Base-by-base conservation (phyloP, 345 rosid genomes). In the Clarkia xantiana region DNA sequence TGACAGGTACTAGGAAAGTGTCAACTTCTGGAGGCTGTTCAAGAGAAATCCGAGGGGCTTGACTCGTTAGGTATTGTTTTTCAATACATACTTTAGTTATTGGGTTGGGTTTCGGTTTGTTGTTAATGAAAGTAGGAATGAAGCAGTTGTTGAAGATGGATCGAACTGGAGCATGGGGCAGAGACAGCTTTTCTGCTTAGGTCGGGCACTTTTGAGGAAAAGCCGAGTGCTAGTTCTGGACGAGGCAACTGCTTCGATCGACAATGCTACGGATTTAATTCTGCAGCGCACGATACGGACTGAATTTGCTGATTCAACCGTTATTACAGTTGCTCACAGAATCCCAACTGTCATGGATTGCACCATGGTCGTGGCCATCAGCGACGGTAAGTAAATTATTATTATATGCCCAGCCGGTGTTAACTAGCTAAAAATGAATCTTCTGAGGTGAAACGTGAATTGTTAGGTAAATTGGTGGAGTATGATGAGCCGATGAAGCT, bases 101-200 rank as follows among this genome's bases (percentile, higher is more conserved):
- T 11, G 9, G 34, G 14, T 6, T 47, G 7, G 10, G 14, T 20
- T 20, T 20, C 14, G 38, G 14, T 20, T 13, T 47, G 36, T 1
- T 6, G 11, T 22, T 13, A 14, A 34, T 47, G 15, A 47, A 34
- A 3, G n/a, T 0, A 8, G 6, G 12, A 47, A 47, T 12, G 25
- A 12, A 40, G 11, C 71, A 90, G 98, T 91, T 47, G 80, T 67
- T 68, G 93, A 86, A 29, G 94, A 91, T 45, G 96, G 96, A 64
- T 78, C 87, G 10, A 91, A 91, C 36, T 86, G 98, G 96, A 91
- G 96, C 74, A 84, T 84, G 86, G 96, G 98, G 50, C 98, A 91
- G 56, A 65, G 96, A 50, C 98, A 91, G 16, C 23, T 84, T 51
- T 86, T 86, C 63, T 83, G 96, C 63, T 58, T 86, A 62, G 98